phyloP scores from a whole-genome alignment of 116 monocot genomes.

The Phalaenopsis hybrid region DNA sequence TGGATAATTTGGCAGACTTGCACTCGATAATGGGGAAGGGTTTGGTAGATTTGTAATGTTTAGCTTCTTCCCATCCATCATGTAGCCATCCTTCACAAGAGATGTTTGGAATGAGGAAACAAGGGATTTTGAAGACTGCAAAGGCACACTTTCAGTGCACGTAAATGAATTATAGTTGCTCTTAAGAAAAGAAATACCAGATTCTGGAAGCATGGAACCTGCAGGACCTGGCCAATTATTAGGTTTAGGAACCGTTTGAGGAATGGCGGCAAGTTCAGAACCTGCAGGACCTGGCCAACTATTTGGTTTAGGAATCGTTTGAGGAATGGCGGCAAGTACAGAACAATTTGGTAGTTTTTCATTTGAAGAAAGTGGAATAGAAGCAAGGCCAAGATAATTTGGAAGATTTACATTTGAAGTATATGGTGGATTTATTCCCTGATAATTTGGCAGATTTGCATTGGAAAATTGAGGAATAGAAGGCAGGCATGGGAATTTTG shows the following conservation, averaged over 20 bases:
- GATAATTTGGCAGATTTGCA: background rate
- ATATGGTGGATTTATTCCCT: background rate
- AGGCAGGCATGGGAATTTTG: conserved; percentile 4
- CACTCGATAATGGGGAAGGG: background rate
- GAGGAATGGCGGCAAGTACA: too few species aligned
- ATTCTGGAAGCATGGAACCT: conserved; percentile 10
- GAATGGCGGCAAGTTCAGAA: background rate
- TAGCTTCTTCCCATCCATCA: background rate
- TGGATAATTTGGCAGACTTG: conserved; percentile 14
- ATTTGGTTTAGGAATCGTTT: too few species aligned
- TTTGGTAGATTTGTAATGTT: background rate
- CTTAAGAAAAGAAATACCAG: background rate
- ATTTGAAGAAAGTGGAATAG: background rate
- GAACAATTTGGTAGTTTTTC: conserved; percentile 6
- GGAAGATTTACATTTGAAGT: background rate
- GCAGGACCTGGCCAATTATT: conserved; percentile 20
- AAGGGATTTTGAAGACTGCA: background rate
- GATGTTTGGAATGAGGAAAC: background rate
- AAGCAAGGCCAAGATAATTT: background rate
- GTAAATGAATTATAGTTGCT: background rate
- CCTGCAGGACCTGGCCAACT: conserved; percentile 22
- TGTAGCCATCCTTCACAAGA: background rate
- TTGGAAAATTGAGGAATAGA: background rate
- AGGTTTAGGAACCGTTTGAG: background rate
- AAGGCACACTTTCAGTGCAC: background rate